Evolutionary conservation across 106 monocot genomes (phyloP), one percentile per base, ranked within the genome.

Genomic region (Triglochin maritima): DNA sequence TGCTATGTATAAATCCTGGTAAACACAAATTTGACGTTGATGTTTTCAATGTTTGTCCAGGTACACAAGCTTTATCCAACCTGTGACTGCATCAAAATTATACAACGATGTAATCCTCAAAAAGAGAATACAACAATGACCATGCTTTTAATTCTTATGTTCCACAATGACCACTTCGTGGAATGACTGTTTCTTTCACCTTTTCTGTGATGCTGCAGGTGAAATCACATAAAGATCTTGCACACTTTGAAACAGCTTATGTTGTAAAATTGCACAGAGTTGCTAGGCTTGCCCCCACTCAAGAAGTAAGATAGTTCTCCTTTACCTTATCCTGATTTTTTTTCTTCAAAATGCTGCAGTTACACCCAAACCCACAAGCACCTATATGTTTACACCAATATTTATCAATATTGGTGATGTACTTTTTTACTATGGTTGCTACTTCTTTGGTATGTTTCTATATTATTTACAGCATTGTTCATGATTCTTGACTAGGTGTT

Each of bases 241-340:
- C 75, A 61, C 90, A 96, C 72, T 86, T 96, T 77, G 95, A 96
- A 73, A 96, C 95, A 69, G 85, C 95, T 44, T 96, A 96, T 84
- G 95, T 96, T 61, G 95, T 96, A 41, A 96, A 96, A 68, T 67
- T 96, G 57, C 95, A 96, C 47, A 85, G 87, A 64, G 68, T 91
- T 62, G 95, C 95, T 9, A 90, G 80, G 69, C 93, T 93, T 68
- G 68, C 70, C 59, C 70, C 70, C 29, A 59, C 70, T 59, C 70
- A 70, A 82, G 75, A 81, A 65, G 92, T 93, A 65, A 85, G 78
- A 53, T 14, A 3, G 2, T 51, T 0, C 29, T 29, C 29, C 29
- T 29, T 29, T 29, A 29, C 16, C 51, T 10, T 70, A 57, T 17
- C 5, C 41, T 5, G 49, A 17, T 17, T 6, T 49, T 49, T 56